These are phyloP conservation scores for Boletellus ananiceps DNA, from an alignment of 768 basidiomycete genomes.

Conservation along the genomic window DNA sequence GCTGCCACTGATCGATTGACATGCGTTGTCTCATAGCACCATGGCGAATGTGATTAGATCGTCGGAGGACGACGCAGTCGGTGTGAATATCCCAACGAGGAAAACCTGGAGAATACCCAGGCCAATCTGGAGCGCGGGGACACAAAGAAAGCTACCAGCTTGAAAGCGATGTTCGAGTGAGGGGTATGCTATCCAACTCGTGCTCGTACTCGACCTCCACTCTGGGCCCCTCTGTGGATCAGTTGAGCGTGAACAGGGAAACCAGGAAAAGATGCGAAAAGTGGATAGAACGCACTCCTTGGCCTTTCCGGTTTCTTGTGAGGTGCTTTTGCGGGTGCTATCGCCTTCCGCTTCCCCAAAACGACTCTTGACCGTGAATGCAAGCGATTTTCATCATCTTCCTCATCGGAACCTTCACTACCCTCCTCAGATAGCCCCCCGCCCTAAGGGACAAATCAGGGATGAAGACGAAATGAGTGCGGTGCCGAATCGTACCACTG, in stretches of 20 bases:
- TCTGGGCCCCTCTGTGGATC: constrained; percentile 57
- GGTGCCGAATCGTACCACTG: constrained; percentile 42
- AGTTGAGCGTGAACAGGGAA: constrained; percentile 11
- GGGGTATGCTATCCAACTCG: constrained; percentile 69
- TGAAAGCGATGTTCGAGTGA: constrained; percentile 47
- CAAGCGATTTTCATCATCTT: constrained; percentile 34
- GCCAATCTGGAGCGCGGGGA: neutral
- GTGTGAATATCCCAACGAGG: neutral
- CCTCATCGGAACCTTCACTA: constrained; percentile 40
- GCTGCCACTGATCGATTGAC: neutral
- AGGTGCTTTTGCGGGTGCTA: constrained; percentile 36
- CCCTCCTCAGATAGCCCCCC: constrained; percentile 38
- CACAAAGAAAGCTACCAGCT: constrained; percentile 43
- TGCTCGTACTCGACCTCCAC: constrained; percentile 97
- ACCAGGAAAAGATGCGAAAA: neutral
- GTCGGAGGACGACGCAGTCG: neutral
- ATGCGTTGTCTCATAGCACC: neutral
- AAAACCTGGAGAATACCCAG: neutral
- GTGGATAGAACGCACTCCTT: constrained; percentile 44
- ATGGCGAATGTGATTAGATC: neutral
- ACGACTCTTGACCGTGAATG: constrained; percentile 39
- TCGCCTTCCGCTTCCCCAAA: constrained; percentile 68
- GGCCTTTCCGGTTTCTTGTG: constrained; percentile 58
- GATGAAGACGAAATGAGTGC: neutral
- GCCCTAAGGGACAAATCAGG: constrained; percentile 29